Percentiles rank a stretch among this genome's conserved stretches.
Conservation (phyloP, 345 rosid species). For the Eucalyptus dawsonii region DNA sequence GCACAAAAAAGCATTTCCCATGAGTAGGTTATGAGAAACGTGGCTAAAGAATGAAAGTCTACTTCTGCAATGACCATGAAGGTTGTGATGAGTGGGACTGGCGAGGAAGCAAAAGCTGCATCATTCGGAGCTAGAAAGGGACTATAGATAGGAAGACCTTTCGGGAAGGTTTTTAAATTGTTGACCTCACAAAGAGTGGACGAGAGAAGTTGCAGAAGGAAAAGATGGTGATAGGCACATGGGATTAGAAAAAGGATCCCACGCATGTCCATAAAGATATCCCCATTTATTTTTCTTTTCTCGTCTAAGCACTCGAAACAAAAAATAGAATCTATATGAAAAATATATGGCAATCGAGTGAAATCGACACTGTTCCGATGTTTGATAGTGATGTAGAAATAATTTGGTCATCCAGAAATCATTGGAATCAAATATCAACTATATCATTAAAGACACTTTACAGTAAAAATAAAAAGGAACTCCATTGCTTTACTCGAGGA, state of each 20-base stretch:
- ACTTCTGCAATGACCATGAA: background rate
- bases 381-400: background rate
- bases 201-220: background rate
- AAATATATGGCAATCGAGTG: background rate
- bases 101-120: background rate
- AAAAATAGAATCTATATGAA: background rate
- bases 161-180: background rate
- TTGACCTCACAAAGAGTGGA: background rate
- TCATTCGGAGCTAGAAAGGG: background rate
- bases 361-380: background rate
- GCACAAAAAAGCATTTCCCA: background rate
- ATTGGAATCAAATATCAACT: background rate
- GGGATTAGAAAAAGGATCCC: background rate
- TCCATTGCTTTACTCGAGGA: background rate
- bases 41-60: background rate
- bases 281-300: background rate
- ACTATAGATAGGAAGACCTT: background rate
- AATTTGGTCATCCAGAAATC: background rate
- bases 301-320: background rate
- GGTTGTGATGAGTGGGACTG: background rate
- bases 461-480: background rate
- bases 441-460: background rate
- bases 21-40: background rate
- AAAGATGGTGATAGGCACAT: background rate
- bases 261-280: background rate